These are phyloP conservation scores for Phylloporus sp. DNA, from an alignment of 768 basidiomycete species.

Conservation along the genomic window DNA sequence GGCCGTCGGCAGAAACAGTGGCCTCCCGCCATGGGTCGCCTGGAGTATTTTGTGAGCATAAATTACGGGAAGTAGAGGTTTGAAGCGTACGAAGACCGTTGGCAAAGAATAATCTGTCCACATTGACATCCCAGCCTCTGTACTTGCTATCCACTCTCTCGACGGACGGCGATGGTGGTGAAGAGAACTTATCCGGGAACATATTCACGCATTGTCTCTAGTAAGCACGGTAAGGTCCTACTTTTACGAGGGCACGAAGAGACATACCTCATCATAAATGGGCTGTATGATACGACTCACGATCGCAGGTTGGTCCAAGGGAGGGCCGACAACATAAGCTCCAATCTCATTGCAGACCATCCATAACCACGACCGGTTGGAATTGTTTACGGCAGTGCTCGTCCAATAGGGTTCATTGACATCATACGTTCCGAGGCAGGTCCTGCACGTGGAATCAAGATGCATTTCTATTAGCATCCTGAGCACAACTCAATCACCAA, in stretches of 20 bases:
- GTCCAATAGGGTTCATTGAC: conserved; percentile 43
- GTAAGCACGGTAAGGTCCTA: not conserved
- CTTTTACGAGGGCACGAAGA: not conserved
- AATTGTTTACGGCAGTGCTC: conserved; percentile 52
- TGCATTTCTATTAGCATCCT: conserved; percentile 32
- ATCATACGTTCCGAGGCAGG: conserved; percentile 43
- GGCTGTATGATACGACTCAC: conserved; percentile 34
- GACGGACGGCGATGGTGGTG: conserved; percentile 42
- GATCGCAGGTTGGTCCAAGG: conserved; percentile 31
- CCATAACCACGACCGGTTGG: conserved; percentile 66
- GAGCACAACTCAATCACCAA: not conserved
- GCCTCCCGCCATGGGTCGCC: conserved; percentile 74
- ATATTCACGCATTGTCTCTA: conserved; percentile 69
- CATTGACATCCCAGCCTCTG: conserved; percentile 58
- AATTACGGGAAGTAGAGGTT: not conserved
- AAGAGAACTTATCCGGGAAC: conserved; percentile 59
- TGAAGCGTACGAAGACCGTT: conserved; percentile 55
- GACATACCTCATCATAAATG: conserved; percentile 24
- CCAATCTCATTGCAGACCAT: conserved; percentile 73
- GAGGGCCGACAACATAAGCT: conserved; percentile 40
- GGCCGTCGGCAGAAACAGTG: conserved; percentile 57
- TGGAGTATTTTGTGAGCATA: conserved; percentile 19
- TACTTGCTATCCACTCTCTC: conserved; percentile 46
- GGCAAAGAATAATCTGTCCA: conserved; percentile 62
- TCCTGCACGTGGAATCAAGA: conserved; percentile 24